Evolutionary conservation across 768 basidiomycete genomes (phyloP), one percentile per base, ranked within the genome.

Genomic region (Fibroporia radiculosa): DNA sequence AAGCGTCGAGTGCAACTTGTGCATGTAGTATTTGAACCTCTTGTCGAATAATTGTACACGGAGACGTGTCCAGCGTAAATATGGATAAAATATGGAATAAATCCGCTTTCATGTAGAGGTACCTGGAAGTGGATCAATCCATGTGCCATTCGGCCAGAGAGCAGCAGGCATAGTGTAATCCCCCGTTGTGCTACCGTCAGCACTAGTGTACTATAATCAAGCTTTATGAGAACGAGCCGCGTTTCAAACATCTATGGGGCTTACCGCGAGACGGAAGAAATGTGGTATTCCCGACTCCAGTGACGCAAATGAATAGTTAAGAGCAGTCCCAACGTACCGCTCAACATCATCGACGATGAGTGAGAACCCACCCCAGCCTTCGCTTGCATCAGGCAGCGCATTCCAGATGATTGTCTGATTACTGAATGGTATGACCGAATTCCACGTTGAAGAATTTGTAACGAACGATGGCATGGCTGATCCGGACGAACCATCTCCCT

Each of bases 311-410:
- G 81, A 79, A 58, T 75, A 89, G 54, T 86, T 86, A 38, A 86
- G 65, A 3, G 77, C 78, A 12, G 67, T 62, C 8, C 90, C 87
- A n/a, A 71, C 60, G 56, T 84, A 90, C 52, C 82, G 71, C 59
- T 89, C 78, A 0, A 93, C 89, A 52, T 93, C 91, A 57, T 93
- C 87, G n/a, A 90, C 75, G 12, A 93, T 69, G 20, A 93, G 71
- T 0, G 77, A 67, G 56, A 88, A 90, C 4, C 86, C 86, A 54
- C 82, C 78, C 84, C 84, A 91, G 2, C 67, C 71, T 25, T 62
- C 57, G 16, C 58, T 59, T 6, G 45, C 36, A 3, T 49, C 44
- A 3, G 67, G 61, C 7, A 68, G 52, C 1, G 60, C 37, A n/a
- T 53, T 46, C 70, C 71, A 73, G 22, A 49, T 49, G 13, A 74